Conservation (phyloP, 768 basidiomycete genomes). For the Mycena galopus region DNA sequence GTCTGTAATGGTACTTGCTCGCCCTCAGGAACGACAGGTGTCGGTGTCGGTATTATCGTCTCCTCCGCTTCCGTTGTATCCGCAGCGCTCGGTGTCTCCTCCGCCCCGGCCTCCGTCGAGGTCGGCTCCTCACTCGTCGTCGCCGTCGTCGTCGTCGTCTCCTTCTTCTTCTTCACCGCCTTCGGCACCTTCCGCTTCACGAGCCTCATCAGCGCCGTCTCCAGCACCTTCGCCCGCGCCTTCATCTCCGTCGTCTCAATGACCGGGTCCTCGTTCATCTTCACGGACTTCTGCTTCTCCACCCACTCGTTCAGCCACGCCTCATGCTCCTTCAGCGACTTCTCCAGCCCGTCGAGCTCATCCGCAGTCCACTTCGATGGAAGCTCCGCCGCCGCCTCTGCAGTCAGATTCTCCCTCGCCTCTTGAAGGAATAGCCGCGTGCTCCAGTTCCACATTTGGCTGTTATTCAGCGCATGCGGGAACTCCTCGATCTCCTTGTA, state of each 20-base stretch:
- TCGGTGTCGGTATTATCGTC: slow-evolving; percentile 30
- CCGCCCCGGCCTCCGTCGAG: slow-evolving; percentile 37
- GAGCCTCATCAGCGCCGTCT: slow-evolving; percentile 78
- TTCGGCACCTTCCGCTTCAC: slow-evolving; percentile 79
- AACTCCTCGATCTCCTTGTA: slow-evolving; percentile 92
- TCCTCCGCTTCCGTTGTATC: slow-evolving; percentile 32
- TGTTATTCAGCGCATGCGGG: slow-evolving; percentile 84
- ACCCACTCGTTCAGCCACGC: slow-evolving; percentile 86
- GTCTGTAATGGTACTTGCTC: slow-evolving; percentile 30
- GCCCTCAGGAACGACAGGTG: slow-evolving; percentile 20
- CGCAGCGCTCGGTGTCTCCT: slow-evolving; percentile 34
- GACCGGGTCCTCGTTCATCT: slow-evolving; percentile 86
- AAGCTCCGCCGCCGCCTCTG: slow-evolving; percentile 68
- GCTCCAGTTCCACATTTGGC: slow-evolving; percentile 91
- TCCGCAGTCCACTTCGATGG: slow-evolving; percentile 87
- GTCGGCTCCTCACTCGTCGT: slow-evolving; percentile 38
- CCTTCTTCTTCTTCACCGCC: slow-evolving; percentile 63
- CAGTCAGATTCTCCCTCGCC: slow-evolving; percentile 80
- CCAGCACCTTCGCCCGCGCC: slow-evolving; percentile 83
- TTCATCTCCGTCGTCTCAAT: slow-evolving; percentile 90
- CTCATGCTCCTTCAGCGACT: slow-evolving; percentile 82
- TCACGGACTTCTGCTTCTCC: slow-evolving; percentile 83
- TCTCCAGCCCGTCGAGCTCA: slow-evolving; percentile 88
- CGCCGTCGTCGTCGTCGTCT: slow-evolving; percentile 51
- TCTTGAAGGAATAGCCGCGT: slow-evolving; percentile 88